Base-by-base conservation (phyloP, 176 grass and related monocot genomes). In the Oryza meridionalis region DNA sequence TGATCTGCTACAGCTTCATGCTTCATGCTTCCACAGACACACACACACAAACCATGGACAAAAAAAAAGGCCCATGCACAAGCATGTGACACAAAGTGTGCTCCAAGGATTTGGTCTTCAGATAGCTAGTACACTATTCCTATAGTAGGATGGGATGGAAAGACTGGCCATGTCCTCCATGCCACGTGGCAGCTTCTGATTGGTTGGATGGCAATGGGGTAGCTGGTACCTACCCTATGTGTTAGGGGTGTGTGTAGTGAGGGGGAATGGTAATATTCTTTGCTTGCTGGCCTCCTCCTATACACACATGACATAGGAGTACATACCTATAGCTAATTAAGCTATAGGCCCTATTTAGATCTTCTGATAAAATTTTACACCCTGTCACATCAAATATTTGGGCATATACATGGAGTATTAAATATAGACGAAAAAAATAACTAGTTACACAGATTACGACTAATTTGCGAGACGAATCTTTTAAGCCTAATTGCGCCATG, bases 201-300 rank as follows among this genome's bases (percentile, higher is more conserved):
- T 90, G 88, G 75, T 45, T 5, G 5, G 66, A 9, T 14, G 2
- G 2, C 19, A 59, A n/a, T 22, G 68, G 19, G 46, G 71, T 50
- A 51, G 72, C 58, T 62, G 24, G 58, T 62, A 62, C 58, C 58
- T 62, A 62, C 72, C 45, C 65, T 69, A 33, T 7, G 11, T 11
- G 11, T 11, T 17, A 2, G 38, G 38, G 38, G 1, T 11, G 17
- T 31, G 29, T 31, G 43, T 25, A 7, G 46, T 14, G 24, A 12
- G 13, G 33, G 7, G 35, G 88, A 82, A 83, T 86, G 49, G 26
- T 67, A 49, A 86, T 89, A 91, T 95, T 92, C 82, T 73, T 92
- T 94, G 77, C 90, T 86, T 95, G 77, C 67, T 47, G 83, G 29
- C 33, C 38, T 79, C 75, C 63, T 82, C 84, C 82, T 75, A 65